These are phyloP conservation scores for Trifolium repens DNA, from an alignment of 306 rosid genomes.

Conservation along the genomic window DNA sequence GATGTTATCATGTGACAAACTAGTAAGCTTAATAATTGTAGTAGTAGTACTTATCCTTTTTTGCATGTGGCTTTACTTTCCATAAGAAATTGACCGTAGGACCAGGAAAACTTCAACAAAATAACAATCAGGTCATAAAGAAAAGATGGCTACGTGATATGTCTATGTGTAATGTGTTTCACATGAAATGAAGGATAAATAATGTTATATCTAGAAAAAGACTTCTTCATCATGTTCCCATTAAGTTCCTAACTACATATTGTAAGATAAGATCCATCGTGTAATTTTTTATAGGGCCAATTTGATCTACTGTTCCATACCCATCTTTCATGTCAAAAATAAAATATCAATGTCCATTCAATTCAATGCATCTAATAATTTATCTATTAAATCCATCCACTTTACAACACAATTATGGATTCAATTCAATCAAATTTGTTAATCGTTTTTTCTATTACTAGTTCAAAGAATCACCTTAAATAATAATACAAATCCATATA, in stretches of 20 bases:
- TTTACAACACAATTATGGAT: too few relatives aligned
- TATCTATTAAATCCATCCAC: too few relatives aligned
- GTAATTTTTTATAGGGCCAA: background rate
- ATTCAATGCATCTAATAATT: too few relatives aligned
- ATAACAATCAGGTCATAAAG: background rate
- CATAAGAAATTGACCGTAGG: constrained; percentile 8
- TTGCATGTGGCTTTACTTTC: constrained; percentile 35
- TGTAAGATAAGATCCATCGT: background rate
- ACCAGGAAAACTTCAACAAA: background rate
- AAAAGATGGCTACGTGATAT: too few relatives aligned
- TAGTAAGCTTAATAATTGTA: constrained; percentile 39
- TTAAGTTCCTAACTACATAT: background rate
- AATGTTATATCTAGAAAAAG: background rate
- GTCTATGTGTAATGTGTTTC: background rate
- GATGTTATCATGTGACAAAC: constrained; percentile 39
- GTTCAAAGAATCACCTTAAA: too few relatives aligned
- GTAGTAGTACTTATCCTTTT: constrained; percentile 5
- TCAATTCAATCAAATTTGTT: too few relatives aligned
- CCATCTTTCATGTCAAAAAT: too few relatives aligned
- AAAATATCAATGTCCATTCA: too few relatives aligned
- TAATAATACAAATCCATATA: too few relatives aligned
- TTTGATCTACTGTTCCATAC: too few relatives aligned
- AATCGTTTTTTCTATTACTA: too few relatives aligned
- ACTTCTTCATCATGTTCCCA: background rate
- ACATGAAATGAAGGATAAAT: background rate